Evolutionary conservation across 495 filamentous ascomycete genomes (phyloP).

Genomic region (Penicillium paradoxum): DNA sequence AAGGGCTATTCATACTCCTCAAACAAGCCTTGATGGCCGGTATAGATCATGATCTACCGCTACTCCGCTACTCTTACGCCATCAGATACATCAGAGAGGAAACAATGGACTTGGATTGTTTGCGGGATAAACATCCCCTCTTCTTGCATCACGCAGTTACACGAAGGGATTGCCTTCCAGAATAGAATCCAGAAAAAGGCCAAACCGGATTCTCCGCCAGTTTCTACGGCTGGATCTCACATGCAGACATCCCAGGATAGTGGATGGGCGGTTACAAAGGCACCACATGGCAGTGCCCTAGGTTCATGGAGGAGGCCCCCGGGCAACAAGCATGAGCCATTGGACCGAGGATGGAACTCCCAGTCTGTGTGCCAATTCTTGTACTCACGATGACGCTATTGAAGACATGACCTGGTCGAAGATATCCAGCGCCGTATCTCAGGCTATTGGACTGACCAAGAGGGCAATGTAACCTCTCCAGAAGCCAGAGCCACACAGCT

Average conservation of each 20-base stretch:
- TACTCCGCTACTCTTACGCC: background rate
- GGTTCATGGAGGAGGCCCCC: background rate
- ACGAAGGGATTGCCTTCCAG: background rate
- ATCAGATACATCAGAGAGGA: background rate
- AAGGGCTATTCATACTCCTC: no score
- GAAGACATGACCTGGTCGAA: background rate
- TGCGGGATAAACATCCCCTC: background rate
- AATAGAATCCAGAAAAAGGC: background rate
- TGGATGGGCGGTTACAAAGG: background rate
- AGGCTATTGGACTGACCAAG: background rate
- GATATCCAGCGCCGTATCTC: background rate
- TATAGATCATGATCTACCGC: background rate
- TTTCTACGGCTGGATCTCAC: slow-evolving; percentile 6
- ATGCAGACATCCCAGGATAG: background rate
- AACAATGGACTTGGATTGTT: background rate
- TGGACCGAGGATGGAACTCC: background rate
- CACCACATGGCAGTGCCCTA: slow-evolving; percentile 3
- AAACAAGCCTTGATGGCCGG: no score
- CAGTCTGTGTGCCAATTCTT: background rate
- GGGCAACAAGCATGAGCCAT: background rate
- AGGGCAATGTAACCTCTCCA: background rate
- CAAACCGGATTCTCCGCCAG: slow-evolving; percentile 4
- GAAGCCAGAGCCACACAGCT: background rate
- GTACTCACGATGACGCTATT: background rate
- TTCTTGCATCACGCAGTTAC: background rate